These are phyloP conservation scores for Dicorynia guianensis DNA, from an alignment of 306 rosid genomes.

Conservation along the genomic window DNA sequence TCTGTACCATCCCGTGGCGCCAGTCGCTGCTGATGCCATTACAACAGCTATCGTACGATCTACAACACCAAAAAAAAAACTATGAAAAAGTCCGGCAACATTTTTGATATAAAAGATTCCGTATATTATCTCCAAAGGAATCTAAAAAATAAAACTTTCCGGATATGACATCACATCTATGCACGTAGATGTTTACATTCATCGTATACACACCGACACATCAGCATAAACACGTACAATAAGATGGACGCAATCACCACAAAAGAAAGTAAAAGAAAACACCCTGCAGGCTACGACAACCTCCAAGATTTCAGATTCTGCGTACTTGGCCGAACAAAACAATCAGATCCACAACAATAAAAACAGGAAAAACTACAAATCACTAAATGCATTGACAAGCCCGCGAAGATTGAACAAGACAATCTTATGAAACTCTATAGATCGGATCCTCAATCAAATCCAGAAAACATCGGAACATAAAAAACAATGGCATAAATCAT, in stretches of 20 bases:
- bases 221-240: background rate
- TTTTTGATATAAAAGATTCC: background rate
- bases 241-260: background rate
- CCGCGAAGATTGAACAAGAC: background rate
- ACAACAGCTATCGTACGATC: slow-evolving; percentile 64
- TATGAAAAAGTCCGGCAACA: background rate
- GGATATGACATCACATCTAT: background rate
- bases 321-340: background rate
- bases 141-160: background rate
- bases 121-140: background rate
- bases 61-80: slow-evolving; percentile 20
- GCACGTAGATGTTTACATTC: background rate
- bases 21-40: slow-evolving; percentile 85
- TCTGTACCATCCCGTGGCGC: slow-evolving; percentile 81
- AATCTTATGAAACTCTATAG: background rate
- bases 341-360: slow-evolving; percentile 31
- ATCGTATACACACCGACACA: background rate
- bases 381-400: slow-evolving; percentile 28
- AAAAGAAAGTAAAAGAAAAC: background rate
- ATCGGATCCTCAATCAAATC: slow-evolving; percentile 8
- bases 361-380: background rate
- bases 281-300: background rate
- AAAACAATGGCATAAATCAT: background rate
- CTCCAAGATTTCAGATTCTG: background rate
- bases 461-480: background rate